Evolutionary conservation across 139 green algal species (phyloP).

Genomic region (Desmodesmus armatus): DNA sequence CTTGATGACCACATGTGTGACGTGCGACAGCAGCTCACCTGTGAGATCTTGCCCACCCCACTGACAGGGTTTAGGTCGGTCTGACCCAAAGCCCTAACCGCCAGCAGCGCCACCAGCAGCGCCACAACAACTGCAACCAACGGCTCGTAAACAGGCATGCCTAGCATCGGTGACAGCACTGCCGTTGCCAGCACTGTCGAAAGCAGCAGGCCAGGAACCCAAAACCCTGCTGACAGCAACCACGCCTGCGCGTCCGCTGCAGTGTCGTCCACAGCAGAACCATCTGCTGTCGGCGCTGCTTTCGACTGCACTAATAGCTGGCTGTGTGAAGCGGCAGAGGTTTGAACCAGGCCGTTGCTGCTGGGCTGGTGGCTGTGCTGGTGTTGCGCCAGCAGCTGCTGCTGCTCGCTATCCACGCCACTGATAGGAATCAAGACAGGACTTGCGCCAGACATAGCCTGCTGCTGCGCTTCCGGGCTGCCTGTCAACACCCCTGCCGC

Average conservation of each 20-base stretch:
- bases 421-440: no score
- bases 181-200: conserved; percentile 55
- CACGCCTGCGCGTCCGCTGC: not conserved
- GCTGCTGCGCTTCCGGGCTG: no score
- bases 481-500: no score
- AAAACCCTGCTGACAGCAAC: conserved; percentile 35
- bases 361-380: not conserved
- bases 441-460: no score
- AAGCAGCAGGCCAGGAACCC: conserved; percentile 51
- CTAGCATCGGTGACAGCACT: conserved; percentile 59
- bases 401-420: no score
- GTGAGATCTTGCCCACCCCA: conserved; percentile 70
- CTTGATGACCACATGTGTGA: no score
- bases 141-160: conserved; percentile 59
- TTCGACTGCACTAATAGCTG: not conserved
- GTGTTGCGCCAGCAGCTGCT: not conserved
- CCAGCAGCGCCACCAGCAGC: conserved; percentile 68
- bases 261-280: no score
- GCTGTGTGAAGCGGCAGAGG: not conserved
- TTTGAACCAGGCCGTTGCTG: not conserved
- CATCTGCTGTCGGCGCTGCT: not conserved
- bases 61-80: conserved; percentile 75
- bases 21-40: conserved; percentile 53
- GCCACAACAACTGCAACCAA: conserved; percentile 61
- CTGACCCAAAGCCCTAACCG: conserved; percentile 70